Conservation (phyloP, 2,329 filamentous ascomycete species). For the Nannizzia gypsea region DNA sequence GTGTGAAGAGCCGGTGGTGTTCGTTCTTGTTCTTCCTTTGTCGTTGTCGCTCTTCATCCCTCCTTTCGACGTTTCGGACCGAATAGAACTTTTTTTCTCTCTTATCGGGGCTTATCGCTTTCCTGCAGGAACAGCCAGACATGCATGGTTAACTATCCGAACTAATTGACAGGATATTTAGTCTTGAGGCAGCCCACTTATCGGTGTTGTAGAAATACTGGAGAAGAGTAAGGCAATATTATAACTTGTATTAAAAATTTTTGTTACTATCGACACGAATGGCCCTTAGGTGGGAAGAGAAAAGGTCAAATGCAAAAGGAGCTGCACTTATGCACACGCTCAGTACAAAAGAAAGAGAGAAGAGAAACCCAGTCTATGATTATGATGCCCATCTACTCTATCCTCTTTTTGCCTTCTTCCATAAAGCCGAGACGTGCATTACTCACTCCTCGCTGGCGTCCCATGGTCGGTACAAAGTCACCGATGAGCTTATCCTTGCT, state of each 20-base stretch:
- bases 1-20: not conserved
- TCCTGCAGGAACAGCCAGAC: not conserved
- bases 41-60: not conserved
- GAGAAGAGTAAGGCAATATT: not conserved
- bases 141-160: not conserved
- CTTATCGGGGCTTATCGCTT: not conserved
- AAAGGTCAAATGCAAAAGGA: not conserved
- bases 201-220: not conserved
- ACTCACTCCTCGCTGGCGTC: constrained; percentile 72
- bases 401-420: constrained; percentile 97
- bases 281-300: not conserved
- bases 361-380: not conserved
- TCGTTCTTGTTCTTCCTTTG: not conserved
- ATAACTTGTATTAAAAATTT: not conserved
- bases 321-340: not conserved
- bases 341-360: not conserved
- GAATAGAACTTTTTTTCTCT: not conserved
- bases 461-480: constrained; percentile 48
- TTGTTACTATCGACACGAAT: not conserved
- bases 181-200: too few relatives aligned
- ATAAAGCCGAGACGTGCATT: constrained; percentile 70
- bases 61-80: not conserved
- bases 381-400: constrained; percentile 48
- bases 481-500: constrained; percentile 74
- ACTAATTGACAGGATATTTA: too few relatives aligned